Conservation (phyloP, 306 rosid species). For the Trifolium repens region DNA sequence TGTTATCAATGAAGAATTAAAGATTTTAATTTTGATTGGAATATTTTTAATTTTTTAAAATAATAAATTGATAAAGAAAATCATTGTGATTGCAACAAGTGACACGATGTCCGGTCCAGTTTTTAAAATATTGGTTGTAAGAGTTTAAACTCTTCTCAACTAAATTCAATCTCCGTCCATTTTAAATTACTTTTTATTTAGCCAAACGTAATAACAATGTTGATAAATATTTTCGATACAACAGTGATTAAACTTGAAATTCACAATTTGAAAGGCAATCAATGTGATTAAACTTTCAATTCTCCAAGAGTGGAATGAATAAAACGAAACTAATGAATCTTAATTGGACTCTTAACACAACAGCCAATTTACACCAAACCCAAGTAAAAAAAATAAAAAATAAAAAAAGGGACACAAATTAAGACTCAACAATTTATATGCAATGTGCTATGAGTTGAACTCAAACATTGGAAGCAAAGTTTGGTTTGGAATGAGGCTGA, state of each 20-base stretch:
- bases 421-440: neutral
- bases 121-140: no score
- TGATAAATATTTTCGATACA: no score
- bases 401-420: neutral
- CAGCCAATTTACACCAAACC: neutral
- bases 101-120: no score
- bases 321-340: conserved; percentile 6
- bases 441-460: neutral
- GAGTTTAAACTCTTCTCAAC: no score
- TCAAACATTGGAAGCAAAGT: conserved; percentile 55
- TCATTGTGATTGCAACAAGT: no score
- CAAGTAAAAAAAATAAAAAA: neutral
- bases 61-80: no score
- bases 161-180: no score
- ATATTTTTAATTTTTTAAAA: no score
- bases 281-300: conserved; percentile 13
- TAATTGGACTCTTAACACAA: conserved; percentile 25
- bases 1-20: no score
- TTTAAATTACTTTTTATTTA: no score
- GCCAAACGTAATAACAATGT: no score
- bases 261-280: neutral
- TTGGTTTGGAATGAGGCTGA: conserved; percentile 51
- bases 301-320: neutral
- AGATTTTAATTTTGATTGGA: no score
- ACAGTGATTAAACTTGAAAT: neutral